phyloP scores from a whole-genome alignment of 108 stramenopile species.

The Schizochytrium sp. region DNA sequence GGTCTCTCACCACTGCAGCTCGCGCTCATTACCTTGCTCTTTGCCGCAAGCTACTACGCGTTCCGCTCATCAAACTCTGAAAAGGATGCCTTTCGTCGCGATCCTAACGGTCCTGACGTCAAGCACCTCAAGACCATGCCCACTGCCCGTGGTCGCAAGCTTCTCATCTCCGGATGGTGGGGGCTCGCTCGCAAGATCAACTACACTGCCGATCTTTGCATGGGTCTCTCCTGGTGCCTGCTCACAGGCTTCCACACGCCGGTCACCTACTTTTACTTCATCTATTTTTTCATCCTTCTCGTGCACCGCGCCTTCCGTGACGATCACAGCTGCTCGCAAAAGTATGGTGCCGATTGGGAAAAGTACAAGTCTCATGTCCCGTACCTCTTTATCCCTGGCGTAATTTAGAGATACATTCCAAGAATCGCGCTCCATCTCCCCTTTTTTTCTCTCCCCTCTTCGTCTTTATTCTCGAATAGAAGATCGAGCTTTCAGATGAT shows the following conservation, averaged over 20 bases:
- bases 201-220: constrained; percentile 94
- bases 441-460: no score
- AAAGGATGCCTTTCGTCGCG: constrained; percentile 85
- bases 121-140: constrained; percentile 36
- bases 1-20: constrained; percentile 45
- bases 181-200: constrained; percentile 95
- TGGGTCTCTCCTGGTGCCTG: constrained; percentile 93
- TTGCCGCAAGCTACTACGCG: constrained; percentile 63
- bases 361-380: constrained; percentile 82
- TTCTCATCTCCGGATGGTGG: constrained; percentile 92
- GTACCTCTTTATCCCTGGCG: constrained; percentile 82
- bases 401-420: constrained; percentile 48
- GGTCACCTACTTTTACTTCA: constrained; percentile 88
- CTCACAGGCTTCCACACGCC: constrained; percentile 69
- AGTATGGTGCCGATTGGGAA: constrained; percentile 93
- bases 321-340: constrained; percentile 77
- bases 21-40: constrained; percentile 33
- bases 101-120: constrained; percentile 58
- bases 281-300: constrained; percentile 85
- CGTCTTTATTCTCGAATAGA: no score
- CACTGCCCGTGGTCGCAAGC: constrained; percentile 41
- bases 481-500: no score
- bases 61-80: constrained; percentile 85
- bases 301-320: constrained; percentile 90
- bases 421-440: no score